Evolutionary conservation across 305 asterid species (phyloP).

Genomic region (Fraxinus platypoda): DNA sequence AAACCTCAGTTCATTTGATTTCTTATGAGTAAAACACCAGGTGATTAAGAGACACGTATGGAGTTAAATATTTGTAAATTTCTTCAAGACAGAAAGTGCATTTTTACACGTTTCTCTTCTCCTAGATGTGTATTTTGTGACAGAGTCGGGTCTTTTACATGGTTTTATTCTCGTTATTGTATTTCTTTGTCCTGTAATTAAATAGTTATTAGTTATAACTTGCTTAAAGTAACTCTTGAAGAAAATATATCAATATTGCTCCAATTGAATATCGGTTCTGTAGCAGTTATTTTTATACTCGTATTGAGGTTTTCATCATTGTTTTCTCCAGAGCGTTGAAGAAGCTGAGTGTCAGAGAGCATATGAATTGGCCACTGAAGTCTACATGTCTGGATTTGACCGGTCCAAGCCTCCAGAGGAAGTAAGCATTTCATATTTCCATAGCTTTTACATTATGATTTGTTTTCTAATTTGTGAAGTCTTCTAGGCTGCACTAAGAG

Average conservation of each 20-base stretch:
- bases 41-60: not conserved
- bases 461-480: constrained; percentile 27
- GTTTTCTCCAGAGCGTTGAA: constrained; percentile 69
- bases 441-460: constrained; percentile 3
- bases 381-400: constrained; percentile 68
- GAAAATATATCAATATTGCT: not conserved
- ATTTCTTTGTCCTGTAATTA: not conserved
- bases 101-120: not conserved
- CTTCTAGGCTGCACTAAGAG: constrained; percentile 76
- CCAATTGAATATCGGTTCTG: not conserved
- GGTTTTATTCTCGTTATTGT: not conserved
- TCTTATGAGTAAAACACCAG: not conserved
- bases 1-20: not conserved
- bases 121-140: not conserved
- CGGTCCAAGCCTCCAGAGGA: constrained; percentile 88
- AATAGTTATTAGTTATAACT: not conserved
- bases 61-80: not conserved
- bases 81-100: not conserved
- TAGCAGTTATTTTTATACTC: not conserved
- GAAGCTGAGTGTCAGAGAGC: constrained; percentile 98
- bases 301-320: constrained; percentile 6
- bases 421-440: constrained; percentile 45
- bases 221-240: not conserved
- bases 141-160: not conserved
- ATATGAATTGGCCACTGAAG: constrained; percentile 72